Conservation (phyloP, 1,284 basidiomycete species). For the Malassezia vespertilionis region DNA sequence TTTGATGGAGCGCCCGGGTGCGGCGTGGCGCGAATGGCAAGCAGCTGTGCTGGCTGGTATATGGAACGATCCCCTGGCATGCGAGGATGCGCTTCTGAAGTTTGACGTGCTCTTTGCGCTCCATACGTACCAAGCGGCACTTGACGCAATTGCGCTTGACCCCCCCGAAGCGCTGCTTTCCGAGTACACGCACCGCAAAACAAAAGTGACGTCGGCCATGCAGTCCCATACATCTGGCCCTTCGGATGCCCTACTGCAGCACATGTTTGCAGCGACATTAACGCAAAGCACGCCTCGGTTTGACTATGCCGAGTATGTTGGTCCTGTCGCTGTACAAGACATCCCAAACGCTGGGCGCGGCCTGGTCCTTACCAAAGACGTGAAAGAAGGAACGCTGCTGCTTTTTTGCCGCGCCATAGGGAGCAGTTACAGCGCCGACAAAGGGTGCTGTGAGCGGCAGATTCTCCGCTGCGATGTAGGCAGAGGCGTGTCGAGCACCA, state of each 20-base stretch:
- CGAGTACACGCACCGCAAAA: slow-evolving; percentile 18
- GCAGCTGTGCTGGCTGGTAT: slow-evolving; percentile 6
- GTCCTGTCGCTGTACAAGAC: slow-evolving; percentile 27
- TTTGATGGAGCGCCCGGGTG: slow-evolving; percentile 7
- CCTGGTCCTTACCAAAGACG: slow-evolving; percentile 34
- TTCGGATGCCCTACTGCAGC: slow-evolving; percentile 22
- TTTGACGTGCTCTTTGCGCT: slow-evolving; percentile 13
- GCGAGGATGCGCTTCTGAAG: slow-evolving; percentile 2
- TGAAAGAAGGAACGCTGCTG: slow-evolving; percentile 33
- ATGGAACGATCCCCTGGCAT: background rate
- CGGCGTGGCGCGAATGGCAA: slow-evolving; percentile 16
- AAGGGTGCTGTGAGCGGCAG: slow-evolving; percentile 23
- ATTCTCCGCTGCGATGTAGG: slow-evolving; percentile 32
- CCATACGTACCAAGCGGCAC: slow-evolving; percentile 8
- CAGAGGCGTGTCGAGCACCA: slow-evolving; percentile 38
- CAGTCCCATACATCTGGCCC: slow-evolving; percentile 21
- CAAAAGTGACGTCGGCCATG: slow-evolving; percentile 17
- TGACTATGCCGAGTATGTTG: slow-evolving; percentile 29
- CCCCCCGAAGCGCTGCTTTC: slow-evolving; percentile 10
- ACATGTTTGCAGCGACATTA: slow-evolving; percentile 30
- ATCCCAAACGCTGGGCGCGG: slow-evolving; percentile 41
- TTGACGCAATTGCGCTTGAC: background rate
- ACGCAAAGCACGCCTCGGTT: slow-evolving; percentile 28
- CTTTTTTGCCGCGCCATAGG: slow-evolving; percentile 35
- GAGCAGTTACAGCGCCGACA: slow-evolving; percentile 31